Conservation (phyloP, 2,329 filamentous ascomycete genomes). For the Rutstroemia sp. region DNA sequence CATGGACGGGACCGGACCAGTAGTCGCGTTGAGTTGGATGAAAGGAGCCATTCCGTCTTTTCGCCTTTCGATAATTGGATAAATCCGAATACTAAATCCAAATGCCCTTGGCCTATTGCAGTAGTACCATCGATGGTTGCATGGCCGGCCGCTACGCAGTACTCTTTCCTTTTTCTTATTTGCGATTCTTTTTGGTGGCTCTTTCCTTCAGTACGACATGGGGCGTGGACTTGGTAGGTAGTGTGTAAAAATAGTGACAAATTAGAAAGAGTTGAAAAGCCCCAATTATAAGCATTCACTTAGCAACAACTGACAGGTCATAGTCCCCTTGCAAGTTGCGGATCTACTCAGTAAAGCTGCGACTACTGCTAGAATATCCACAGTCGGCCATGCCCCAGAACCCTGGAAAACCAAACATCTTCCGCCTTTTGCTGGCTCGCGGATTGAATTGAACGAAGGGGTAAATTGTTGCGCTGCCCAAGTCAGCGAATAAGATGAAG, state of each 20-base stretch:
- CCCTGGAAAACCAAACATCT: background rate
- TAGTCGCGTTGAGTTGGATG: no score
- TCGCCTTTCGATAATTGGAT: background rate
- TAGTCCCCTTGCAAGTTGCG: background rate
- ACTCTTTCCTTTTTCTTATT: background rate
- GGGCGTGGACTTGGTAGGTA: no score
- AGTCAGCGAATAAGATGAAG: background rate
- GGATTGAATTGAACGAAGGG: background rate
- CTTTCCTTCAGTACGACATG: no score
- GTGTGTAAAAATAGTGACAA: constrained; percentile 6
- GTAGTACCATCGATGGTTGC: background rate
- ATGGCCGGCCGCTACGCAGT: background rate
- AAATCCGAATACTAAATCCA: background rate
- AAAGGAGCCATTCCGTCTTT: background rate
- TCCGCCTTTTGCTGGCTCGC: background rate
- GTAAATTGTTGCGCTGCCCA: background rate
- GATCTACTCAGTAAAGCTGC: background rate
- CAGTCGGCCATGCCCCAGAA: constrained; percentile 8
- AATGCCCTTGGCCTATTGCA: no score
- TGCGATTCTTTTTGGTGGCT: no score
- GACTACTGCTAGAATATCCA: background rate
- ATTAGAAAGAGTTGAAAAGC: background rate
- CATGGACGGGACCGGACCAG: background rate
- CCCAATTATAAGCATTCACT: background rate
- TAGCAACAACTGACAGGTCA: background rate